Base-by-base conservation (phyloP, 306 rosid genomes). In the Morella rubra region DNA sequence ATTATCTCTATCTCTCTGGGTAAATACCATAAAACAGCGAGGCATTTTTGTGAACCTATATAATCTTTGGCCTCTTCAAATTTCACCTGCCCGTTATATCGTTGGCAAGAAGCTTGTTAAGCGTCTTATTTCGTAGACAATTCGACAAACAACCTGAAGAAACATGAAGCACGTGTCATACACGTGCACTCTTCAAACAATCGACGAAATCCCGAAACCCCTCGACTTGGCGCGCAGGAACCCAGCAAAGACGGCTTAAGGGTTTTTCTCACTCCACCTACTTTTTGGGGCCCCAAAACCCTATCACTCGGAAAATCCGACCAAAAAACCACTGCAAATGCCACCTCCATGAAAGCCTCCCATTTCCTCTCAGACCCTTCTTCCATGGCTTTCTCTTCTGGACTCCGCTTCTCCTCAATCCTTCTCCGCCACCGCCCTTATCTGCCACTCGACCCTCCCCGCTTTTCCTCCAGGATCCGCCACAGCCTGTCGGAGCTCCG, bases 341-440 rank as follows among this genome's bases (percentile, higher is more conserved):
- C 71, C 74, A 49, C 37, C 76, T 15, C 70, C 64, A 73, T 83
- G 83, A 82, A 80, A 58, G 76, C 51, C 41, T 44, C 76, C 13
- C 54, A 66, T 9, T n/a, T 58, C 74, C 65, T 13, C 47, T 42
- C 32, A 70, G 32, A 69, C 22, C 20, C 16, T 64, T 76, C 83
- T 69, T 42, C 81, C 18, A 95, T 95, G 99, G 84, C 97, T 41
- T 79, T 87, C 42, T 75, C 97, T 45, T 84, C 97, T 27, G 85
- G 88, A 5, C 86, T 90, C 62, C 87, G 96, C 37, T 65, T 87
- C 46, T 87, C 96, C 59, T 76, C 89, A 20, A 7, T 87, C 75
- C 84, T 87, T 72, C 85, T 92, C 84, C 84, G 92, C 62, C 76
- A 44, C 77, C 88, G 78, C 46, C 70, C 88, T 71, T 76, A 86